A percentile compares a stretch with the other conserved stretches of the same genome.
Evolutionary conservation across 495 filamentous ascomycete genomes (phyloP).

Genomic region (Penicillium pulvis): DNA sequence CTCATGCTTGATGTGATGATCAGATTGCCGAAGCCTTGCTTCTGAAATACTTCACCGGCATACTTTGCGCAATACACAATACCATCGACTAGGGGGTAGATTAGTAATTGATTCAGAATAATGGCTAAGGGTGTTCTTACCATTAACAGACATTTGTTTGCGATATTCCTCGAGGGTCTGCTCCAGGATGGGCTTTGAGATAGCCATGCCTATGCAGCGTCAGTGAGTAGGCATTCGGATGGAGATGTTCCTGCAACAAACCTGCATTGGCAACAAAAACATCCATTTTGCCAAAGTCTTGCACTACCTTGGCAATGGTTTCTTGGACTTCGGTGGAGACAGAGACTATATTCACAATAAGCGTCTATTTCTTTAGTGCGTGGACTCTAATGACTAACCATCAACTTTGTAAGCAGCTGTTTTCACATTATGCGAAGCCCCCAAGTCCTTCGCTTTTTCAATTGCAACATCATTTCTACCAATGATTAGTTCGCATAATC

Average conservation of each 20-base stretch:
- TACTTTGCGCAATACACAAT: constrained; percentile 38
- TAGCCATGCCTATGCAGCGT: constrained; percentile 46
- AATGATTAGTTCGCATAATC: neutral
- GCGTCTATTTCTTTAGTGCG: neutral
- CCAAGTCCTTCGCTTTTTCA: constrained; percentile 33
- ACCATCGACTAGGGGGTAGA: constrained; percentile 30
- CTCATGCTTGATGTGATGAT: constrained; percentile 81
- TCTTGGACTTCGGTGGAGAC: constrained; percentile 31
- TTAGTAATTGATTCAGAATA: neutral
- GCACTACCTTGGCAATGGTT: constrained; percentile 35
- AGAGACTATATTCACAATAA: constrained; percentile 33
- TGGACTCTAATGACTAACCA: constrained; percentile 18
- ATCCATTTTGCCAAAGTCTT: constrained; percentile 51
- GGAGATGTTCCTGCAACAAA: constrained; percentile 1
- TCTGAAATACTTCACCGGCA: constrained; percentile 61
- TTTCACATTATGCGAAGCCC: constrained; percentile 35
- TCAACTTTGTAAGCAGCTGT: constrained; percentile 44
- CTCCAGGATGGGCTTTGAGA: constrained; percentile 51
- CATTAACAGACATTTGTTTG: constrained; percentile 45
- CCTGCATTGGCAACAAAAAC: constrained; percentile 49
- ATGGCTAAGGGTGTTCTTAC: constrained; percentile 24
- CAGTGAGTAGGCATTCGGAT: neutral
- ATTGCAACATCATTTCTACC: constrained; percentile 37
- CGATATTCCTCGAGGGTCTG: constrained; percentile 49
- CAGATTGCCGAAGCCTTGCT: constrained; percentile 59